These are phyloP conservation scores for Phoenix dactylifera DNA, from an alignment of 176 grass and related monocot genomes.

Conservation along the genomic window DNA sequence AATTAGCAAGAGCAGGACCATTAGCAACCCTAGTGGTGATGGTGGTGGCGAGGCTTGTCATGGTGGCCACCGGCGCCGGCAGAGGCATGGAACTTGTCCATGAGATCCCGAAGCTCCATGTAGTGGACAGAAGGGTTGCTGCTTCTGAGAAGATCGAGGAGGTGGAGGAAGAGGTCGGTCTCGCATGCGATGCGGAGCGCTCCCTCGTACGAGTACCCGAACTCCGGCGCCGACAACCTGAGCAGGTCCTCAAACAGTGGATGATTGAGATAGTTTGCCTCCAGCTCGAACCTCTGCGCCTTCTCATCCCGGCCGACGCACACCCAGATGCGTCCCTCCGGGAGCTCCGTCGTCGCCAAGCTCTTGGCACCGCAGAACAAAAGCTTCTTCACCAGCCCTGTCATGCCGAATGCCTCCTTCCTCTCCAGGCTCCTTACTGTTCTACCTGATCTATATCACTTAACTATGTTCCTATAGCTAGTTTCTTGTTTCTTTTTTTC, in stretches of 20 bases:
- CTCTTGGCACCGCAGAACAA: no score
- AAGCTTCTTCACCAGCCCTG: no score
- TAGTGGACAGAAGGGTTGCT: slow-evolving; percentile 13
- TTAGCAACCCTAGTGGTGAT: no score
- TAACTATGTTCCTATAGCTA: no score
- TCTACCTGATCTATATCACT: no score
- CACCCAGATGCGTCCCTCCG: background rate
- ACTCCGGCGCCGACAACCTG: slow-evolving; percentile 9
- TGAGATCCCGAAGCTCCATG: slow-evolving; percentile 8
- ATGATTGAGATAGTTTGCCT: slow-evolving; percentile 11
- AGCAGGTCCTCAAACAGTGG: slow-evolving; percentile 8
- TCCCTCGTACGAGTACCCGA: slow-evolving; percentile 12
- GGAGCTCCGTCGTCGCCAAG: no score
- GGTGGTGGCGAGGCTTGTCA: no score
- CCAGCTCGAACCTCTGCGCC: slow-evolving; percentile 3
- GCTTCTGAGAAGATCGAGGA: slow-evolving; percentile 1
- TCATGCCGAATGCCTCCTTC: no score
- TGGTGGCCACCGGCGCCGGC: background rate
- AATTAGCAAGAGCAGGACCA: no score
- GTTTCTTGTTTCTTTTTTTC: no score
- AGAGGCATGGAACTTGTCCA: background rate
- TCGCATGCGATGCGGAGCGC: slow-evolving; percentile 9
- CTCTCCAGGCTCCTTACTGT: no score
- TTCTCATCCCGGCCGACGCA: background rate
- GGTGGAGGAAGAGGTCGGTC: slow-evolving; percentile 12